Evolutionary conservation across 164 flowering plant genomes (phyloP).

Genomic region (Aristolochia contorta): DNA sequence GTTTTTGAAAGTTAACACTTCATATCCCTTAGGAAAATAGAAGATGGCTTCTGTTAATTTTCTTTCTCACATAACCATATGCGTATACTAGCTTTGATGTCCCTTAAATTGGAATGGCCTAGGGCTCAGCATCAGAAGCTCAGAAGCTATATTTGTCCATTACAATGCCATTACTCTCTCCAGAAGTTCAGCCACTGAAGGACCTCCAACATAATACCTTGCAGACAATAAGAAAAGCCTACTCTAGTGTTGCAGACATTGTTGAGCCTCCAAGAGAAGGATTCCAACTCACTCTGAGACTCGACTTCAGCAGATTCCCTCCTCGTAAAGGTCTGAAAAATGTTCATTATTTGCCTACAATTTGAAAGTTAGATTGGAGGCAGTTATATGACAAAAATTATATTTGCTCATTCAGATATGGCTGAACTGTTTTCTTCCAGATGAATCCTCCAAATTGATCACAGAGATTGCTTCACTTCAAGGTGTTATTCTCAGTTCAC

Average conservation of each 20-base stretch:
- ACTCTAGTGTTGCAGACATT: slow-evolving; percentile 38
- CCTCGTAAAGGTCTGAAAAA: slow-evolving; percentile 41
- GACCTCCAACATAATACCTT: slow-evolving; percentile 30
- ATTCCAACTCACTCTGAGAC: slow-evolving; percentile 57
- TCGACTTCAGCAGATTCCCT: slow-evolving; percentile 46
- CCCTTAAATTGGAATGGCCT: not conserved
- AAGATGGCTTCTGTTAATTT: too few species aligned
- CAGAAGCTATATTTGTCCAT: slow-evolving; percentile 47
- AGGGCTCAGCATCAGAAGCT: slow-evolving; percentile 39
- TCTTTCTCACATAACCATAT: not conserved
- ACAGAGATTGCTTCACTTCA: slow-evolving; percentile 48
- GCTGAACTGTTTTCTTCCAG: slow-evolving; percentile 5
- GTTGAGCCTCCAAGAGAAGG: slow-evolving; percentile 58
- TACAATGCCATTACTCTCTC: slow-evolving; percentile 47
- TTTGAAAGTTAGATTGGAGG: not conserved
- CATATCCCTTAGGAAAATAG: not conserved
- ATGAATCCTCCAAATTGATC: slow-evolving; percentile 43
- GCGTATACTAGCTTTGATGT: too few species aligned
- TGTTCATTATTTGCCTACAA: not conserved
- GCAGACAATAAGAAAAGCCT: slow-evolving; percentile 30
- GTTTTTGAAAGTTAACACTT: too few species aligned
- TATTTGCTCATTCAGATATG: not conserved
- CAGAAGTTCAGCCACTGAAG: slow-evolving; percentile 20
- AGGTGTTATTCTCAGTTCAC: slow-evolving; percentile 61
- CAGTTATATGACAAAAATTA: not conserved